phyloP scores from a whole-genome alignment of 2,329 filamentous ascomycete species.

The Ciborinia camelliae region DNA sequence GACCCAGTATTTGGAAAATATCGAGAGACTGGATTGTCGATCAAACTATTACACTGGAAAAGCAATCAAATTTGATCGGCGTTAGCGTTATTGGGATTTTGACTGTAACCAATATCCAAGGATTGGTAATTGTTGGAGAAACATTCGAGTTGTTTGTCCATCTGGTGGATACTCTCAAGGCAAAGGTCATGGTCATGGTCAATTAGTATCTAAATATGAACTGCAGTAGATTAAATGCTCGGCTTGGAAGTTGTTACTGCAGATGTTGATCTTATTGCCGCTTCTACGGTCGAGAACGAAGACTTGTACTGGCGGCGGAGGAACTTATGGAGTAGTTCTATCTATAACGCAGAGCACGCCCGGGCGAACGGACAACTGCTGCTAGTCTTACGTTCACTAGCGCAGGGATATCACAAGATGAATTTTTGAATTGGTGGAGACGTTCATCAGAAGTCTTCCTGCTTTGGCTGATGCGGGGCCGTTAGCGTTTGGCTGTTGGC shows the following conservation, averaged over 20 bases:
- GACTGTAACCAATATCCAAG: constrained; percentile 42
- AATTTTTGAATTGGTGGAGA: constrained; percentile 49
- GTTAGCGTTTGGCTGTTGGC: neutral
- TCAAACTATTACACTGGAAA: neutral
- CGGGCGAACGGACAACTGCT: constrained; percentile 43
- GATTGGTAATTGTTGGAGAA: constrained; percentile 48
- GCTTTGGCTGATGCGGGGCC: constrained; percentile 48
- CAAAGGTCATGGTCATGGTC: constrained; percentile 58
- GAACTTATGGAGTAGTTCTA: constrained; percentile 56
- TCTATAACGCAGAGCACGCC: constrained; percentile 48
- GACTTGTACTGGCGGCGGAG: constrained; percentile 58
- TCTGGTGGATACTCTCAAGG: constrained; percentile 53
- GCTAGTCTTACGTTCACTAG: constrained; percentile 45
- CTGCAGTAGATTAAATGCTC: constrained; percentile 59
- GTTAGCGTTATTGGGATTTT: constrained; percentile 43
- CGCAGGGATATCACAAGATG: constrained; percentile 38
- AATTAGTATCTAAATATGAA: constrained; percentile 50
- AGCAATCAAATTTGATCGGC: constrained; percentile 8
- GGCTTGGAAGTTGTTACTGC: constrained; percentile 54
- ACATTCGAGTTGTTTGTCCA: constrained; percentile 45
- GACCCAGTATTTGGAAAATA: constrained; percentile 1
- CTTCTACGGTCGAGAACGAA: constrained; percentile 48
- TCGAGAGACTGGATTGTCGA: neutral
- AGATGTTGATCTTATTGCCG: constrained; percentile 46
- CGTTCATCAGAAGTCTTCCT: constrained; percentile 46